phyloP scores from a whole-genome alignment of 495 filamentous ascomycete genomes.

The Penicillium crystallinum region DNA sequence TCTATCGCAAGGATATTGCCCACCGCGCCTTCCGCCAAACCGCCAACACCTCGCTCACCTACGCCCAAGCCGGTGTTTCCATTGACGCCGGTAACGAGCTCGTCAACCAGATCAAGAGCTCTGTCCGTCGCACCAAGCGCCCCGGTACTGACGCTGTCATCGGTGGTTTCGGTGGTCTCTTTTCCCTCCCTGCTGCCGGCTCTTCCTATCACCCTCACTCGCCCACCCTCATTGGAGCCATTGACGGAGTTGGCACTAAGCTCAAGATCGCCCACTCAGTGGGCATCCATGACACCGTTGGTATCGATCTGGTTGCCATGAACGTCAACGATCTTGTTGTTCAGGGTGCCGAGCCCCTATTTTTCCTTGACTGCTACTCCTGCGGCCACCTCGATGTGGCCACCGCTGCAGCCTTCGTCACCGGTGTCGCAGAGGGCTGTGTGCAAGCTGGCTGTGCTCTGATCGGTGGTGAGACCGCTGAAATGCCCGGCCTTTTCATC shows the following conservation, averaged over 20 bases:
- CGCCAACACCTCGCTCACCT: conserved; percentile 65
- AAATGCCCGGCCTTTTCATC: conserved; percentile 92
- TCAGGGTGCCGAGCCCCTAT: conserved; percentile 86
- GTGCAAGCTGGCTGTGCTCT: conserved; percentile 77
- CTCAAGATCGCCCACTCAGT: conserved; percentile 88
- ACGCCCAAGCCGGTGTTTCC: conserved; percentile 87
- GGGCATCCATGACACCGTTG: conserved; percentile 85
- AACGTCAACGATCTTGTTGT: conserved; percentile 97
- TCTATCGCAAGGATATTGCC: conserved; percentile 89
- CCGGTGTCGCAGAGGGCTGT: conserved; percentile 83
- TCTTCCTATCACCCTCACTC: conserved; percentile 60
- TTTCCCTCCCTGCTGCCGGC: conserved; percentile 69
- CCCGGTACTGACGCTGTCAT: conserved; percentile 86
- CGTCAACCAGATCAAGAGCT: conserved; percentile 80
- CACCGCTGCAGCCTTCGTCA: conserved; percentile 73
- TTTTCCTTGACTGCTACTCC: conserved; percentile 95
- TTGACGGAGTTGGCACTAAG: conserved; percentile 96
- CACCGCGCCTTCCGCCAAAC: conserved; percentile 51
- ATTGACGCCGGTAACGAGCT: conserved; percentile 89
- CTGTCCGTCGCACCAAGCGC: conserved; percentile 70
- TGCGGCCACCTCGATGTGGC: conserved; percentile 76
- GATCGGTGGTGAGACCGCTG: conserved; percentile 91
- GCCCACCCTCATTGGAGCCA: conserved; percentile 80
- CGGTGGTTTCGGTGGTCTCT: conserved; percentile 89
- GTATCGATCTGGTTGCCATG: conserved; percentile 96